Percentiles rank a stretch among this genome's conserved stretches.
Conservation (phyloP, 441 rosid species). For the Manihot esculenta region DNA sequence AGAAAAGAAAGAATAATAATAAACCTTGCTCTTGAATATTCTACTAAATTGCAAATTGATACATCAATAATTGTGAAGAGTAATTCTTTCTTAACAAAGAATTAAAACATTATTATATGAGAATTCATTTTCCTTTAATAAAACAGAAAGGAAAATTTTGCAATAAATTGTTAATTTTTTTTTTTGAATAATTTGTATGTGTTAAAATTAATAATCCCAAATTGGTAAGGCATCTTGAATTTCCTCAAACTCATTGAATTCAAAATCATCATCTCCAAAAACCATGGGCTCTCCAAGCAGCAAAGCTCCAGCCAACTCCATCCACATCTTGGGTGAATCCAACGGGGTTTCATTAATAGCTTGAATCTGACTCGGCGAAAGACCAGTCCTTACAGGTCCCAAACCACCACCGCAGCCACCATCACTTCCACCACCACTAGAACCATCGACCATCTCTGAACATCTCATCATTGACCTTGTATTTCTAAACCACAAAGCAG, state of each 20-base stretch:
- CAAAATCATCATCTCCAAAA: slow-evolving; percentile 10
- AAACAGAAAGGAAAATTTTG: no score
- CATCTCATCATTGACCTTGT: slow-evolving; percentile 9
- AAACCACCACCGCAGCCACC: slow-evolving; percentile 13
- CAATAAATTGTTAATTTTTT: no score
- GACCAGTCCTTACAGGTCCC: slow-evolving; percentile 41
- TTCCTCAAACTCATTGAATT: slow-evolving; percentile 26
- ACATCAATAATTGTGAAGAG: no score
- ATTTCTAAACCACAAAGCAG: slow-evolving; percentile 32
- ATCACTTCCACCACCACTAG: slow-evolving; percentile 2
- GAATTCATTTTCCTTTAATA: no score
- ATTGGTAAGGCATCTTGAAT: slow-evolving; percentile 28
- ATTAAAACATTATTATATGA: no score
- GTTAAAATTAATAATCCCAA: slow-evolving; percentile 34
- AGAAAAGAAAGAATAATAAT: no score
- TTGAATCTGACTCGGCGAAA: slow-evolving; percentile 68
- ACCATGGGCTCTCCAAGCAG: slow-evolving; percentile 21
- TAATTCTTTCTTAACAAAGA: no score
- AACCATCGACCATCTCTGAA: not conserved
- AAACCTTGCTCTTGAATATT: no score
- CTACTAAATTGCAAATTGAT: no score
- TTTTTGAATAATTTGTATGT: no score
- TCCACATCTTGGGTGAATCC: slow-evolving; percentile 72
- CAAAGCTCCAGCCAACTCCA: slow-evolving; percentile 34
- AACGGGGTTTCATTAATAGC: slow-evolving; percentile 72